Conservation (phyloP, 306 rosid genomes). For the Vicia sativa region DNA sequence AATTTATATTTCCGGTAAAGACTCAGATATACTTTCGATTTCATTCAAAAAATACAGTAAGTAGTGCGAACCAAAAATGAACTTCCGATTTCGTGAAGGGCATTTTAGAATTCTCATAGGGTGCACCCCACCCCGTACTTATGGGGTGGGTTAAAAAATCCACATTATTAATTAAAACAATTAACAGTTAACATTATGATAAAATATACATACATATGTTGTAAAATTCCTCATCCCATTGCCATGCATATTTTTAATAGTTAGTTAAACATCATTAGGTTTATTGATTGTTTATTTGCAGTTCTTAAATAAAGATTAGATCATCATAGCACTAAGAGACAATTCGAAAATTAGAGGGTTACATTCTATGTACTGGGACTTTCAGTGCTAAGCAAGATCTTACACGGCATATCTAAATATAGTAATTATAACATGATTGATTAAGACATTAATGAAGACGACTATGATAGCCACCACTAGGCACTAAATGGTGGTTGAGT, state of each 20-base stretch:
- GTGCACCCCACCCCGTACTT: too few relatives aligned
- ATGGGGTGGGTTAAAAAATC: too few relatives aligned
- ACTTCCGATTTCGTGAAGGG: too few relatives aligned
- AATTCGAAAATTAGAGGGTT: neutral
- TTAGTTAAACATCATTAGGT: too few relatives aligned
- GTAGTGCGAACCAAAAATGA: too few relatives aligned
- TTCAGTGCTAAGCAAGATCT: slow-evolving; percentile 10
- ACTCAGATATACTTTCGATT: too few relatives aligned
- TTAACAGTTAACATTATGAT: neutral
- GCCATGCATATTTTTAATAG: too few relatives aligned
- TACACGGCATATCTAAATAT: slow-evolving; percentile 2
- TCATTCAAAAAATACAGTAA: too few relatives aligned
- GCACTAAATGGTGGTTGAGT: neutral
- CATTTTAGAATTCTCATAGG: too few relatives aligned
- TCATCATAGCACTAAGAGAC: neutral
- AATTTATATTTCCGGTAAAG: too few relatives aligned
- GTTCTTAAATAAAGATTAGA: neutral
- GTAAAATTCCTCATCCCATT: too few relatives aligned
- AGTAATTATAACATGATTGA: neutral
- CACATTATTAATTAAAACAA: neutral
- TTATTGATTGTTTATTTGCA: neutral
- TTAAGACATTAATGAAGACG: neutral
- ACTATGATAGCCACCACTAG: neutral
- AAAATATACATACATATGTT: too few relatives aligned
- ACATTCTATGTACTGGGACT: neutral